Conservation (phyloP, 2,329 filamentous ascomycete genomes). For the Rutstroemia sp. region DNA sequence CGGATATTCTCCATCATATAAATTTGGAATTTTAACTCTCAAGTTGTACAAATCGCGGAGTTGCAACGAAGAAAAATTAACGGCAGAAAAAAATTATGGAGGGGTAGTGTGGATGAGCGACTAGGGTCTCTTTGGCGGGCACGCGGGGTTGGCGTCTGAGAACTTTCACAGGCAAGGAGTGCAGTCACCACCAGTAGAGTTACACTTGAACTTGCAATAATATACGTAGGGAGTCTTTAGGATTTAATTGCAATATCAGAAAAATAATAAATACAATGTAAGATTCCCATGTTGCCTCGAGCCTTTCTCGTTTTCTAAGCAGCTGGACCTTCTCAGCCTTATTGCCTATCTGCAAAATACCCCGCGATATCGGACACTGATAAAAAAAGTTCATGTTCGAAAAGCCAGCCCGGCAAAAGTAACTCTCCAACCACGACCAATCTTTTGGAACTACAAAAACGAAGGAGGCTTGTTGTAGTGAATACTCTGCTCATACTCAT, state of each 20-base stretch:
- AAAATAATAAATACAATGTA: no score
- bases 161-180: no score
- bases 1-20: slow-evolving; percentile 32
- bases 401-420: neutral
- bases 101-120: neutral
- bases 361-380: slow-evolving; percentile 9
- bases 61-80: neutral
- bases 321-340: neutral
- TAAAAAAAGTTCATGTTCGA: neutral
- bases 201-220: no score
- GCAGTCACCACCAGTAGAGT: no score
- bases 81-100: neutral
- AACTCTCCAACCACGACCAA: neutral
- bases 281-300: no score
- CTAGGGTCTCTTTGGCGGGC: neutral
- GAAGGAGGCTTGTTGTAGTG: no score
- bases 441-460: no score
- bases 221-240: no score
- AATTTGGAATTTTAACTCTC: neutral
- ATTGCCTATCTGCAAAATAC: neutral
- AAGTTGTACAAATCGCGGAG: neutral
- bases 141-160: neutral
- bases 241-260: no score
- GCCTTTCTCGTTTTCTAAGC: neutral
- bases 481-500: no score